These are phyloP conservation scores for Colletotrichum echinochloae DNA, from an alignment of 2,329 filamentous ascomycete genomes.

Conservation along the genomic window DNA sequence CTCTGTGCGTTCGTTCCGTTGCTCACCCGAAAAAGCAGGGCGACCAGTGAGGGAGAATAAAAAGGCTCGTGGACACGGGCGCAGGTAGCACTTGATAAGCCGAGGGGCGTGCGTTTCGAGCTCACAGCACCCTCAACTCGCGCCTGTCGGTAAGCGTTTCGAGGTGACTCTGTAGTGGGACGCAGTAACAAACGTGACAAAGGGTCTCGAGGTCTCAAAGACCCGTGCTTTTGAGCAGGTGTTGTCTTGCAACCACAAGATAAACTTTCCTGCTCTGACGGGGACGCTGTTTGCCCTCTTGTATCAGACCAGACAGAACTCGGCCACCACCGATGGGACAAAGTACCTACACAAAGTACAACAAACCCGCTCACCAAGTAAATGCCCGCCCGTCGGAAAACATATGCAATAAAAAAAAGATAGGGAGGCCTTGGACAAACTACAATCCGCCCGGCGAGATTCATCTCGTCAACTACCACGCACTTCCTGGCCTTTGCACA, in stretches of 20 bases:
- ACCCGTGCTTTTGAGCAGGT: conserved; percentile 15
- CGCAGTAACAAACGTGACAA: conserved; percentile 10
- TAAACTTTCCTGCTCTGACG: conserved; percentile 18
- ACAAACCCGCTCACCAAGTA: neutral
- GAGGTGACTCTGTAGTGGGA: neutral
- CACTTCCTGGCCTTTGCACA: neutral
- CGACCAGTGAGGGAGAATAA: neutral
- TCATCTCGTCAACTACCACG: neutral
- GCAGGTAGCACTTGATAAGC: neutral
- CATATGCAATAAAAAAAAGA: neutral
- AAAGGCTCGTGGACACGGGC: conserved; percentile 9
- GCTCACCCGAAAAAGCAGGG: conserved; percentile 2
- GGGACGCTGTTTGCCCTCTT: conserved; percentile 5
- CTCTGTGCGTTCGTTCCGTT: neutral
- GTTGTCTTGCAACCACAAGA: conserved; percentile 6
- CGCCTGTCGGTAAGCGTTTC: neutral
- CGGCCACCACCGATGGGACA: conserved; percentile 4
- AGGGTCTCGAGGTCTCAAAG: neutral
- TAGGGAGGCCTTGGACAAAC: neutral
- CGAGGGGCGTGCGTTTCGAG: conserved; percentile 21
- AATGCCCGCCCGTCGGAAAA: neutral
- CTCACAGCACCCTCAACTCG: neutral
- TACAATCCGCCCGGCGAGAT: neutral
- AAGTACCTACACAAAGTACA: too few relatives aligned
- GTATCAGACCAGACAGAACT: conserved; percentile 3